Evolutionary conservation across 2,329 filamentous ascomycete species (phyloP), one percentile per base, ranked within the genome.

Genomic region (Aurifilum marmelostoma): DNA sequence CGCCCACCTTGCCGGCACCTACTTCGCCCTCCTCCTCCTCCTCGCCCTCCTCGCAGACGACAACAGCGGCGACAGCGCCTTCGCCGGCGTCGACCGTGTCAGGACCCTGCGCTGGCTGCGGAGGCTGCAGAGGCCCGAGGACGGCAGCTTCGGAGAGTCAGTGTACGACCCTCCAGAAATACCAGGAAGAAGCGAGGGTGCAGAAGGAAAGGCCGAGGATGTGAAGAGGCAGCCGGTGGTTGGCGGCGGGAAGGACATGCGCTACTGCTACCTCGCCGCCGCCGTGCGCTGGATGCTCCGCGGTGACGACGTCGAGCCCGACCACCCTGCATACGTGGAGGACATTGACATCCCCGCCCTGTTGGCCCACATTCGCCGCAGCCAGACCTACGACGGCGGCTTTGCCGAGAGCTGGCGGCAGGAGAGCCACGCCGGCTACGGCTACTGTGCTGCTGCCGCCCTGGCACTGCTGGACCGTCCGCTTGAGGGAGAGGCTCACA

Each of bases 111-210:
- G 79, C 54, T 97, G 95, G 94, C 80, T 99, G 72, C 85, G 82
- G 67, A 85, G 79, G 65, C 80, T 98, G 78, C 96, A 99, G 82
- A 87, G 94, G 34, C 41, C 65, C 34, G 79, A 82, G 0, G 92
- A 98, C 77, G 96, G 96, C 1, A 97, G 94, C 75, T 98, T 99
- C 78, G 96, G 94, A 0, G 94, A 99, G 79, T 87, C 92, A 0
- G 77, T 95, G 2, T 86, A 85, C 5, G 87, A 88, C 6, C 29
- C 78, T 16, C 73, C 75, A 1, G 60, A 64, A 7, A 21, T 73
- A 2, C 16, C n/a, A n/a, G 3, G 77, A 81, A 16, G 83, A 83
- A 77, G 73, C 80, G 75, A 9, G 16, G 75, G n/a, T n/a, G n/a
- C n/a, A 16, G 1, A 39, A 14, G 18, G 3, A 70, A n/a, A n/a